phyloP scores from a whole-genome alignment of 1,284 basidiomycete genomes.

The Ganoderma boninense region DNA sequence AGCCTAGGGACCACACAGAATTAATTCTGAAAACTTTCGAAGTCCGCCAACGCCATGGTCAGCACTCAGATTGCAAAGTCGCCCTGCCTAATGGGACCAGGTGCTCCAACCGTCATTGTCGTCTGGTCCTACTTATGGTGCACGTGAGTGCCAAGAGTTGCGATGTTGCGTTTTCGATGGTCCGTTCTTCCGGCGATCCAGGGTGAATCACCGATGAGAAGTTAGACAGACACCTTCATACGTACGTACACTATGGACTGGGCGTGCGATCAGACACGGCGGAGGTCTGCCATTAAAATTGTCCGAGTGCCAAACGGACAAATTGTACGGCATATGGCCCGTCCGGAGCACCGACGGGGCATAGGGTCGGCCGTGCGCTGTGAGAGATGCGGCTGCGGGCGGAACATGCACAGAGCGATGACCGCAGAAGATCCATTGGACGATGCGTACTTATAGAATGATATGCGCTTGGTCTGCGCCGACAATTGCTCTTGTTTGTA shows the following conservation, averaged over 20 bases:
- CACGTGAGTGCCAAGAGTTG: too few species aligned
- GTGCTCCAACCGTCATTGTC: too few species aligned
- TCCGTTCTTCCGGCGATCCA: too few species aligned
- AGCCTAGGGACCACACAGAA: too few species aligned
- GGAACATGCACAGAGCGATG: background rate
- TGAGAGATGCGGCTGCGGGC: background rate
- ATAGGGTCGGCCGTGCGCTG: background rate
- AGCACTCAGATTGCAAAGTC: too few species aligned
- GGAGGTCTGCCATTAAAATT: background rate
- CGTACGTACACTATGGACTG: background rate
- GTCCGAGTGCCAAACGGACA: background rate
- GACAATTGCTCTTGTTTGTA: background rate
- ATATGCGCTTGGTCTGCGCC: background rate
- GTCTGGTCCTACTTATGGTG: too few species aligned
- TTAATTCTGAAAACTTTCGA: too few species aligned
- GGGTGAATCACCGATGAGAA: too few species aligned
- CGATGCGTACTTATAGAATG: background rate
- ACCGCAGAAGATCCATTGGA: background rate
- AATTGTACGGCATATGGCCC: background rate
- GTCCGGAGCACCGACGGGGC: background rate
- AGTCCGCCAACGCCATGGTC: too few species aligned
- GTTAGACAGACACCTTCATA: too few species aligned
- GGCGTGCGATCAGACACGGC: background rate
- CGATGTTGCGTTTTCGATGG: too few species aligned
- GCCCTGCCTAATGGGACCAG: too few species aligned